Evolutionary conservation across 2,329 filamentous ascomycete genomes (phyloP), one percentile per base, ranked within the genome.

Genomic region (Elsinoe arachidis): DNA sequence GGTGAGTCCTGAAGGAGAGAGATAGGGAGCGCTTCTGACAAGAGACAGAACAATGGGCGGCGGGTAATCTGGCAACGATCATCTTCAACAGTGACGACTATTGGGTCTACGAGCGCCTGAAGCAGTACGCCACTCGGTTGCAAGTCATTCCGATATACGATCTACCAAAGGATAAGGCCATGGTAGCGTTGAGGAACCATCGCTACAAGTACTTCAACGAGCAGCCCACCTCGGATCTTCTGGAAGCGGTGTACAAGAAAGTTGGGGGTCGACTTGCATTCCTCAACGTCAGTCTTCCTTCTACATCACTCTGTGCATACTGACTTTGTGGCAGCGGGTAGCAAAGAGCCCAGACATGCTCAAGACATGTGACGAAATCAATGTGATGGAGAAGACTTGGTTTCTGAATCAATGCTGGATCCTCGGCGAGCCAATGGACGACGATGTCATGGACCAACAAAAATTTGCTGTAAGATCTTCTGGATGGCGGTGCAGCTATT

Each of bases 41-140:
- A 15, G n/a, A 35, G 15, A 14, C 26, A 60, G 93, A 99, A 72
- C 88, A 93, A 70, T 99, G 93, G 93, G 92, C 93, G 1, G 93
- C 92, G 1, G 84, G 88, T 17, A 92, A 90, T 62, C 80, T 99
- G 7, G 88, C 95, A 30, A 97, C 93, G 1, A 82, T 90, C 78
- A 85, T 99, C 34, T 90, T 99, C 74, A 97, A 96, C 73, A 91
- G 85, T 56, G 93, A 99, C 71, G 93, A 97, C 69, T 99, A 96
- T 73, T 99, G 93, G 93, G 88, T 99, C 0, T 97, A 96, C 66
- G 93, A 99, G 71, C 82, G 91, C 12, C 76, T 99, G 55, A 96
- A 96, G 76, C 86, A 89, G 69, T 86, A 96, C 59, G 89, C 90
- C 2, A 96, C 91, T 1, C 84, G 93, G 46, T 95, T 99, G 89